These are phyloP conservation scores for Silene noctiflora DNA, from an alignment of 179 eudicot genomes.

Conservation along the genomic window DNA sequence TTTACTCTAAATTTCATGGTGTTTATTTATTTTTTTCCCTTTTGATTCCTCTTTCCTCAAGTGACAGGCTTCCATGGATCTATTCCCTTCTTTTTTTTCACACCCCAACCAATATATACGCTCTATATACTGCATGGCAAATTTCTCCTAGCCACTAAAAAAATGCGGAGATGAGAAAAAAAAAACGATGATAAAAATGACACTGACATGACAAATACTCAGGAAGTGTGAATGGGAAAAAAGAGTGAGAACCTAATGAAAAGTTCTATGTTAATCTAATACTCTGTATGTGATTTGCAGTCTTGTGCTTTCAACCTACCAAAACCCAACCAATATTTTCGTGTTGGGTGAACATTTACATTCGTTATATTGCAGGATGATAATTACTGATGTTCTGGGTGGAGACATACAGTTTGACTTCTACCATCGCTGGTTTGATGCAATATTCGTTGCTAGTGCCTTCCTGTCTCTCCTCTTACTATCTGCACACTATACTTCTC, in stretches of 20 bases:
- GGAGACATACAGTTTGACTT: constrained; percentile 98
- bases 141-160: too few species aligned
- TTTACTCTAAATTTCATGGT: not conserved
- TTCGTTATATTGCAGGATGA: constrained; percentile 52
- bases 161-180: too few species aligned
- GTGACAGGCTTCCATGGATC: not conserved
- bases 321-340: not conserved
- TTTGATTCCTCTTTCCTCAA: not conserved
- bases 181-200: too few species aligned
- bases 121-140: not conserved
- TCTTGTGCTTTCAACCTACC: not conserved
- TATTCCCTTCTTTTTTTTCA: not conserved
- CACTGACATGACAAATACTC: too few species aligned
- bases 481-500: constrained; percentile 94
- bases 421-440: constrained; percentile 98
- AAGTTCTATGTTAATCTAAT: not conserved
- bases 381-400: constrained; percentile 91
- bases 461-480: constrained; percentile 91
- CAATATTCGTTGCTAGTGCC: constrained; percentile 96
- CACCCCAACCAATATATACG: not conserved
- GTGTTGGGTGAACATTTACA: constrained; percentile 3
- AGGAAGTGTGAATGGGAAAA: too few species aligned
- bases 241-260: not conserved
- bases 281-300: not conserved
- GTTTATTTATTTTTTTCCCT: not conserved